Evolutionary conservation across 75 land plant species (phyloP), one percentile per base, ranked within the genome.

Genomic region (Selaginella tamariscina): DNA sequence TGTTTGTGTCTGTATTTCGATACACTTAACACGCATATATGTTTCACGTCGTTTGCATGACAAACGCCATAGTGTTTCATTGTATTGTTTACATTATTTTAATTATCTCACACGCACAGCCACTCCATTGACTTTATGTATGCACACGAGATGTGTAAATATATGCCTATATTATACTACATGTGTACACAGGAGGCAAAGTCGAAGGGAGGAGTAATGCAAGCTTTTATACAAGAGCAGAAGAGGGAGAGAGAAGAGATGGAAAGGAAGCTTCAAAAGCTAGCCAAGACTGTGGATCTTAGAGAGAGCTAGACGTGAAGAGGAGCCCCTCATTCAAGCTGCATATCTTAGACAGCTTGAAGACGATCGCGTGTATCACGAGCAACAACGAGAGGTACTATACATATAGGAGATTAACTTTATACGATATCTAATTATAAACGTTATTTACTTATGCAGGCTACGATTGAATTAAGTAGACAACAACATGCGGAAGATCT

Each of bases 281-380:
- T 93, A 0, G 90, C 82, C 0, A 93, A 93, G 65, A 93, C 90
- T 2, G 84, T 93, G 95, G 98, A 93, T 72, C 77, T 86, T 66
- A 75, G 98, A 93, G 69, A 88, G 98, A 74, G 98, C 98, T 2
- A 94, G 82, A 73, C 86, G 98, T 56, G 98, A 89, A 70, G 95
- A 94, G 68, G 91, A 85, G 60, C 78, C 88, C 0, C 68, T 94
- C 62, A 85, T 94, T 77, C 84, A 86, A 66, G 88, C 80, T 54
- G 88, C 88, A 24, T 87, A 75, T 72, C 78, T 73, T 30, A 78
- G 77, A 60, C 84, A 82, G 2, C 56, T 82, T 29, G 86, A 69
- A 32, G 98, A 94, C 70, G 98, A 89, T 71, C 79, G 74, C 49
- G 78, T 69, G 32, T 74, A 89, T 30, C 82, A 81, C 80, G 85